These are phyloP conservation scores for Cercospora sp. DNA, from an alignment of 2,329 filamentous ascomycete species.

Conservation along the genomic window DNA sequence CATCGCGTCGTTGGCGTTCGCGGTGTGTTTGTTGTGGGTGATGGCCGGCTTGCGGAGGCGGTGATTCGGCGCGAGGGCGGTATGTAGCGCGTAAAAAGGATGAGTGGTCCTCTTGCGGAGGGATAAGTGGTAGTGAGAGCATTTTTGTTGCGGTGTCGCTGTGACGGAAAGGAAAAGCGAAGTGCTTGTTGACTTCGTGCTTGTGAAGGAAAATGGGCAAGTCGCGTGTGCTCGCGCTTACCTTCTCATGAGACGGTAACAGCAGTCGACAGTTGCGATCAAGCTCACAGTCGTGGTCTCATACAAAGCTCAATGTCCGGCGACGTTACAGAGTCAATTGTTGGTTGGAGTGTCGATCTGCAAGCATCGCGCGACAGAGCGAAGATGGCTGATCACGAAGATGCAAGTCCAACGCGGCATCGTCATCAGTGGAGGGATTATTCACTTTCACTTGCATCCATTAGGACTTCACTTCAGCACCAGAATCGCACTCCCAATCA, in stretches of 20 bases:
- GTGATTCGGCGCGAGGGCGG: conserved; percentile 35
- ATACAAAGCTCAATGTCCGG: background rate
- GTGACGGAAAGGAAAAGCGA: too few relatives aligned
- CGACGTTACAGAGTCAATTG: background rate
- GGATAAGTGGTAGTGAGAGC: conserved; percentile 39
- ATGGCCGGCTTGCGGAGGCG: conserved; percentile 27
- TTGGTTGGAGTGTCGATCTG: background rate
- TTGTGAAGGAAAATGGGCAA: background rate
- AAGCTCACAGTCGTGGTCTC: background rate
- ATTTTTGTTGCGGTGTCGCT: conserved; percentile 19
- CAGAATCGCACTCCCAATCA: too few relatives aligned
- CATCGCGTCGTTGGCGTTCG: conserved; percentile 39
- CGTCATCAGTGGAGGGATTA: background rate
- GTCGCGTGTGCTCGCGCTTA: background rate
- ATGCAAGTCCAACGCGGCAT: too few relatives aligned
- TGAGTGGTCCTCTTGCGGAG: conserved; percentile 35
- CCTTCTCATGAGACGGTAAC: background rate
- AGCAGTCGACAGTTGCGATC: background rate
- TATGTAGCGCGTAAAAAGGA: conserved; percentile 30
- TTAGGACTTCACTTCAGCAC: background rate
- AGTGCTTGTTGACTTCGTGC: background rate
- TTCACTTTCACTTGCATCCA: background rate
- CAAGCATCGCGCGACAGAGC: background rate
- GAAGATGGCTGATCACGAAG: background rate
- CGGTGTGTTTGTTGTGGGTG: conserved; percentile 32